Evolutionary conservation across 1,284 basidiomycete genomes (phyloP).

Genomic region (Athelia psychrophila): DNA sequence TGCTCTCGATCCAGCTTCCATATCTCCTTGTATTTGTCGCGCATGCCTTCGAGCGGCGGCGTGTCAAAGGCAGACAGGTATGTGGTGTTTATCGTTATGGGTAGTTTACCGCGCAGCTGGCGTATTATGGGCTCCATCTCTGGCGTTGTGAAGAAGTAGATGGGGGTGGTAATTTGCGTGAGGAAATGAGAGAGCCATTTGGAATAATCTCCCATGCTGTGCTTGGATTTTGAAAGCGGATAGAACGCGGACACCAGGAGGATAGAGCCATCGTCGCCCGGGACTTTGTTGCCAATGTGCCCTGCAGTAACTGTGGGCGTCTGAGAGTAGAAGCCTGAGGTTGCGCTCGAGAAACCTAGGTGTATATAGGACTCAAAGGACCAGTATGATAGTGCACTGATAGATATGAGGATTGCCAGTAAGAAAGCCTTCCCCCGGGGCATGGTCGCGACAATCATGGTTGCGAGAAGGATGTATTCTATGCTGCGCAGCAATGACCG

Average conservation of each 20-base stretch:
- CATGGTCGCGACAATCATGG: no score
- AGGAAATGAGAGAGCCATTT: slow-evolving; percentile 42
- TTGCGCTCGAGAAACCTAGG: background rate
- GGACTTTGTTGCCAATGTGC: background rate
- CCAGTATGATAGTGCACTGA: background rate
- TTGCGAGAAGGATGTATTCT: no score
- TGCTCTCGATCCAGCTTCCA: slow-evolving; percentile 41
- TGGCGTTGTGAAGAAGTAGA: slow-evolving; percentile 51
- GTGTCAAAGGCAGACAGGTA: slow-evolving; percentile 43
- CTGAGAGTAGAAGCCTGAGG: background rate
- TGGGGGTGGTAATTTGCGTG: slow-evolving; percentile 36
- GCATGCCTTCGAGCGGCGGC: slow-evolving; percentile 35
- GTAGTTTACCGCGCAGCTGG: slow-evolving; percentile 24
- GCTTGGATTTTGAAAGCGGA: slow-evolving; percentile 47
- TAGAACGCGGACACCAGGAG: slow-evolving; percentile 53
- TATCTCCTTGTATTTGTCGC: slow-evolving; percentile 37
- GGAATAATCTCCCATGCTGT: slow-evolving; percentile 40
- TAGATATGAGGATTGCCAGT: background rate
- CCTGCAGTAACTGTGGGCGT: background rate
- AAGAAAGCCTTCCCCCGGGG: background rate
- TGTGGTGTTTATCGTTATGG: slow-evolving; percentile 42
- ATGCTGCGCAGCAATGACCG: no score
- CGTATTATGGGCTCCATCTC: slow-evolving; percentile 33
- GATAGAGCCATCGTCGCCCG: slow-evolving; percentile 18
- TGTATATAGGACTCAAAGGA: background rate